A percentile compares a stretch with the other conserved stretches of the same genome.
Conservation (phyloP, 2,329 filamentous ascomycete species). For the Apiospora aurea region DNA sequence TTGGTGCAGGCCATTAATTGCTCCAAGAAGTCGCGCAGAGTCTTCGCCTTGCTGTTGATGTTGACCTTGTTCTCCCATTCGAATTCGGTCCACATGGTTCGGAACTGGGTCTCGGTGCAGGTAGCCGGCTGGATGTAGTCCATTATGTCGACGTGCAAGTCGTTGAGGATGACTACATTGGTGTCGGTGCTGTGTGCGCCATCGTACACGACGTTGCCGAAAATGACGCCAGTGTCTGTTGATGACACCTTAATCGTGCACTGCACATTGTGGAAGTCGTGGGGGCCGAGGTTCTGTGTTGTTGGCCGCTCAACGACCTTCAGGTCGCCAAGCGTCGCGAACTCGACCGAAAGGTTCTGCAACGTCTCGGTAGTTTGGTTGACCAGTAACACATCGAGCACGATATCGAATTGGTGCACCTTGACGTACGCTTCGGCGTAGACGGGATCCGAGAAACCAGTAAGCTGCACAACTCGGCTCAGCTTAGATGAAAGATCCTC, state of each 20-base stretch:
- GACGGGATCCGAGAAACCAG: slow-evolving; percentile 96
- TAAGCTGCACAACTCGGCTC: slow-evolving; percentile 94
- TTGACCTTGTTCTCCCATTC: slow-evolving; percentile 99
- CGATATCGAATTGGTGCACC: slow-evolving; percentile 98
- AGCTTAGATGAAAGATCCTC: slow-evolving; percentile 94
- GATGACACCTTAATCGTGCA: slow-evolving; percentile 98
- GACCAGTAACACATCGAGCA: slow-evolving; percentile 93
- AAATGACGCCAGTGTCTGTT: slow-evolving; percentile 97
- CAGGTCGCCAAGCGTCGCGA: slow-evolving; percentile 95
- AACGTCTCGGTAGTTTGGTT: slow-evolving; percentile 97
- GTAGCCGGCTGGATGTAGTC: slow-evolving; percentile 98
- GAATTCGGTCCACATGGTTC: slow-evolving; percentile 99
- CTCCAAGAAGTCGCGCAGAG: slow-evolving; percentile 87
- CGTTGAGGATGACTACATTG: slow-evolving; percentile 97
- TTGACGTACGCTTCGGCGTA: slow-evolving; percentile 99
- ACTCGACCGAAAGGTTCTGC: slow-evolving; percentile 96
- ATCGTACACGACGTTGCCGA: slow-evolving; percentile 98
- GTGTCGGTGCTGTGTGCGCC: slow-evolving; percentile 90
- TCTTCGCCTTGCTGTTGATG: slow-evolving; percentile 97
- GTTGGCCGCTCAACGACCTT: slow-evolving; percentile 97
- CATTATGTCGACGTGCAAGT: slow-evolving; percentile 99
- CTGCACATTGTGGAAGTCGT: slow-evolving; percentile 98
- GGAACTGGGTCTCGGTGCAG: slow-evolving; percentile 97
- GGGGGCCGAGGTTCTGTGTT: slow-evolving; percentile 92
- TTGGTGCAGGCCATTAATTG: slow-evolving; percentile 98